These are phyloP conservation scores for Porcisia deanei DNA, from an alignment of 208 protist genomes.

Conservation along the genomic window DNA sequence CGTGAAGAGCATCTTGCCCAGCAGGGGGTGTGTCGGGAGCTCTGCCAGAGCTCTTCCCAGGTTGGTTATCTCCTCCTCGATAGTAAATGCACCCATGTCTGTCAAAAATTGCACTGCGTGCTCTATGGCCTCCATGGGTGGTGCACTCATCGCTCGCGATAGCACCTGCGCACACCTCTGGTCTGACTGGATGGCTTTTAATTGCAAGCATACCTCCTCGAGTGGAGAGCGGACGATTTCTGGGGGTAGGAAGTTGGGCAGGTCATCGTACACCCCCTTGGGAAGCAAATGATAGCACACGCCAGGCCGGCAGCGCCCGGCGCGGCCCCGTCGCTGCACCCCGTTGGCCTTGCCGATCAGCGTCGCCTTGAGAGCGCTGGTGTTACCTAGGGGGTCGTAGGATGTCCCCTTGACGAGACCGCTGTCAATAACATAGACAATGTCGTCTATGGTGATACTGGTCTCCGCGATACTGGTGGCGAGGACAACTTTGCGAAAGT, in stretches of 20 bases:
- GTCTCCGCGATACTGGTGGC: conserved; percentile 98
- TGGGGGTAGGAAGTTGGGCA: conserved; percentile 91
- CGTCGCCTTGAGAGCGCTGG: conserved; percentile 69
- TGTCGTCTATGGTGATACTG: conserved; percentile 96
- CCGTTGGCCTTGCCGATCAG: conserved; percentile 86
- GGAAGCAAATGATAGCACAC: conserved; percentile 87
- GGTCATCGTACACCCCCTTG: conserved; percentile 59
- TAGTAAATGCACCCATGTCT: conserved; percentile 83
- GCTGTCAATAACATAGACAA: conserved; percentile 96
- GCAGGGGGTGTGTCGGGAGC: conserved; percentile 86
- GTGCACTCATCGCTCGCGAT: conserved; percentile 71
- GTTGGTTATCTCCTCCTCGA: conserved; percentile 75
- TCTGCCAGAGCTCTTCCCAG: conserved; percentile 79
- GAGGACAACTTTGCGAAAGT: conserved; percentile 93
- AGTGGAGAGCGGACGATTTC: conserved; percentile 93
- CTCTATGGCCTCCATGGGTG: conserved; percentile 53
- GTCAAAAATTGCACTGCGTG: conserved; percentile 83
- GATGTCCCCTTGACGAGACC: conserved; percentile 92
- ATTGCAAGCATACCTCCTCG: conserved; percentile 85
- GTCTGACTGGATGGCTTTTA: conserved; percentile 81
- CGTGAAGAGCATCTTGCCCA: conserved; percentile 92
- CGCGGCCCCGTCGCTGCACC: conserved; percentile 90
- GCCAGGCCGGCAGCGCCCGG: conserved; percentile 88
- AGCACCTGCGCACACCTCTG: conserved; percentile 83
- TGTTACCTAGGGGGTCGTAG: conserved; percentile 85